Evolutionary conservation across 208 protist species (phyloP), one percentile per base, ranked within the genome.

Genomic region (Acanthamoeba lenticulata): DNA sequence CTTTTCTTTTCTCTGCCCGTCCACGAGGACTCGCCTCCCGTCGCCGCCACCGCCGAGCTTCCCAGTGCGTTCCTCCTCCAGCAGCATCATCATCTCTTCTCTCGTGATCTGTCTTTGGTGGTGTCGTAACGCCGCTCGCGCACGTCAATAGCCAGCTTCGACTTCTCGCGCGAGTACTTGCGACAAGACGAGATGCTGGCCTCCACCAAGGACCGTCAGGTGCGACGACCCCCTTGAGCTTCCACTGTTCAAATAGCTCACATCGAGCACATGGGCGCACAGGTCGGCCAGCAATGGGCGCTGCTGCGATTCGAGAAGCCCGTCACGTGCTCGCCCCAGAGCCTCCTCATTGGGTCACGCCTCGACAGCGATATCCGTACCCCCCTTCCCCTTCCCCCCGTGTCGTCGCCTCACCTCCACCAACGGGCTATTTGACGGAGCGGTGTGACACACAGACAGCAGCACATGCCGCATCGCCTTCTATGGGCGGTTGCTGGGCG

Each of bases 271-370:
- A 11, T 21, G 52, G 21, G 11, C 15, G 21, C 21, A 21, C 52
- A 60, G 52, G 69, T 79, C 15, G 69, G 69, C 3, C 89, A 85
- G 69, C 83, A 95, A 93, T 96, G 55, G 77, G 95, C 95, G 5
- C 52, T 96, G 11, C 60, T 97, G n/a, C 52, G 47, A 36, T 95
- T 96, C 95, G 96, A 97, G 49, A 88, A 96, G 34, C 96, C 93
- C 40, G 55, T 97, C 34, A 77, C 89, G 24, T 94, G 79, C 47
- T 90, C 96, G 36, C 19, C 57, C 1, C 29, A 52, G 42, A 67
- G 49, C 32, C 40, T 96, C 9, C 49, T 96, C 0, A 96, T 96
- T 52, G 95, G 85, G 11, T 96, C 94, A 19, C 94, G 94, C 38
- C 69, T 96, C 7, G 95, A 96, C 69, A 81, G 57, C 7, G 67